Percentiles rank a stretch among this genome's conserved stretches.
These are phyloP conservation scores for Diaporthe vexans DNA, from an alignment of 2,329 filamentous ascomycete genomes.

Conservation along the genomic window DNA sequence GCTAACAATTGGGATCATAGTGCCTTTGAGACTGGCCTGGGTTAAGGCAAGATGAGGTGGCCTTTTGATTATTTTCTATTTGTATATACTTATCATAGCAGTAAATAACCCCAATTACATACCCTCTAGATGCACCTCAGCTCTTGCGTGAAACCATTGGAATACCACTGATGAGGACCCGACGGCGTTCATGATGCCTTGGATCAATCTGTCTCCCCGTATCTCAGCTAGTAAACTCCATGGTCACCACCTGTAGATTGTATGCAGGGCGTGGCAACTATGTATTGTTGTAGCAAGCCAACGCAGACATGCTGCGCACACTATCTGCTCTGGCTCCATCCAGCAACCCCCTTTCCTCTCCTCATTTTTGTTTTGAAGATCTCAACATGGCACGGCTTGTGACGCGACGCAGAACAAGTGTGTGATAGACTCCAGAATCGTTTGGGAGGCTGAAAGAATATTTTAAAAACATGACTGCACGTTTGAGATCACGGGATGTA, in stretches of 20 bases:
- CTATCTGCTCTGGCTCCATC: background rate
- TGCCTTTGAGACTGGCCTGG: constrained; percentile 22
- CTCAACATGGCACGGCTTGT: background rate
- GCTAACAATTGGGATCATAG: constrained; percentile 5
- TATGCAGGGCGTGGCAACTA: background rate
- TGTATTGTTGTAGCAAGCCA: background rate
- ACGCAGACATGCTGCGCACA: background rate
- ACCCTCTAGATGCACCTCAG: background rate
- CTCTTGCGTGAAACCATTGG: accelerated
- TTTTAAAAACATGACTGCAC: background rate
- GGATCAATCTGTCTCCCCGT: background rate
- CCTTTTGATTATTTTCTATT: constrained; percentile 4
- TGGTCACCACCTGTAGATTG: no score
- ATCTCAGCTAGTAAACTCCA: no score
- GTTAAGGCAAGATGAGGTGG: background rate
- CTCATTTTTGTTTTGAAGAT: background rate
- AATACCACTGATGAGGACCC: no score
- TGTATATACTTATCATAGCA: constrained; percentile 24
- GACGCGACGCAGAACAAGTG: background rate
- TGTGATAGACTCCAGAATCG: no score
- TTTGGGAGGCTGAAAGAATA: no score
- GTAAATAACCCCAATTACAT: constrained; percentile 14
- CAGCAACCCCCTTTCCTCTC: no score
- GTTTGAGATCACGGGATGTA: background rate
- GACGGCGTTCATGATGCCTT: no score